Base-by-base conservation (phyloP, 2,329 filamentous ascomycete species). In the Kalaharituber pfeilii region DNA sequence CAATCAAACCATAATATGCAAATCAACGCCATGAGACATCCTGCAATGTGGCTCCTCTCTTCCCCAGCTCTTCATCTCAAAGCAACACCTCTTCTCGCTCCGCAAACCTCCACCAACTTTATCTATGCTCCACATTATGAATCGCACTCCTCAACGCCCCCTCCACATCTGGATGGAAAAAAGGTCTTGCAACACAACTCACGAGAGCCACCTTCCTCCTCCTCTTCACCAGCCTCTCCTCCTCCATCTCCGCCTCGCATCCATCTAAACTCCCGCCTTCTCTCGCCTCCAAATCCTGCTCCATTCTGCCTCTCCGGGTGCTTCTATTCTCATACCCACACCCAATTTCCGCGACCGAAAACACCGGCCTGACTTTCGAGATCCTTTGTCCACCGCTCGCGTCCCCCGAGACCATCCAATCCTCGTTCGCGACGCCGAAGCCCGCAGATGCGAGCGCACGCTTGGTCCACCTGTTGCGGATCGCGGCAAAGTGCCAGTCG, bases 381-480 rank as follows among this genome's bases (percentile, higher is more conserved):
- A 84, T 77, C 59, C 78, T 74, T 62, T 77, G 76, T 5, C 73
- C 68, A 1, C 71, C 73, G 56, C 72, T 74, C 13, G 65, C 67
- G 5, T 67, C 67, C 13, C 72, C 72, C 11, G 71, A 36, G 9
- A 9, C 63, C 11, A 54, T 56, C 33, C 59, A 55, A 18, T 49
- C 56, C 11, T 52, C 53, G 26, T 53, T 25, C 2, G 86, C 87
- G 66, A 83, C 87, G 1, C 89, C 89, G 65, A 96, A 96, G 11
- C 89, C 89, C 24, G 84, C 89, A 1, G 84, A 79, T 3, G 82
- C 82, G 44, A 96, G 79, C 3, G 86, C 88, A 28, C 87, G 83
- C 72, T 94, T 94, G 24, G 87, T 89, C 89, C 89, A 95, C 55
- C 85, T 78, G 72, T 91, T 95, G 70, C 82, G 87, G 71, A 96